A percentile compares a stretch with the other conserved stretches of the same genome.
phyloP scores from a whole-genome alignment of 2,329 filamentous ascomycete genomes.

The Fonsecaea pedrosoi region DNA sequence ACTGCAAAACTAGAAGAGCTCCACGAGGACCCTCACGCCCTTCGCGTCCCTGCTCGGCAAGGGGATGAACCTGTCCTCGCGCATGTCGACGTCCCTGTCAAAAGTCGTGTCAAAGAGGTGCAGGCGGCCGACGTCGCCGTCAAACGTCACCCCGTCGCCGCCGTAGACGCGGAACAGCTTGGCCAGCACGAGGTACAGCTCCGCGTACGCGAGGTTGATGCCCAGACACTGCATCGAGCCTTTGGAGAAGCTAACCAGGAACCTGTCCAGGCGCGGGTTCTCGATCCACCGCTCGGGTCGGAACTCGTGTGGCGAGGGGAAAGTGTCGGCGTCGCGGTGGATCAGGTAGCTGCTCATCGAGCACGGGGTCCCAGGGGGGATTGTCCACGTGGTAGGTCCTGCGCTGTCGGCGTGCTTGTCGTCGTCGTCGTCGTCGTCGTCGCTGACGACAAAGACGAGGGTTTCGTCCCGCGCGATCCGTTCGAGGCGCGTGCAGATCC shows the following conservation, averaged over 20 bases:
- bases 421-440: too few relatives aligned
- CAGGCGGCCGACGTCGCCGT: constrained; percentile 38
- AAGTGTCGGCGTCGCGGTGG: constrained; percentile 47
- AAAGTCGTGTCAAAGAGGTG: constrained; percentile 34
- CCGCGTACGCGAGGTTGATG: constrained; percentile 44
- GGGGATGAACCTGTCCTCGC: constrained; percentile 27
- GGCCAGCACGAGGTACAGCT: constrained; percentile 48
- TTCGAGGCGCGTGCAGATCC: constrained; percentile 42
- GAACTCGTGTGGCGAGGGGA: constrained; percentile 47
- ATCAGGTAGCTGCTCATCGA: constrained; percentile 49
- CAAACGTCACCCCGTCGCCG: constrained; percentile 45
- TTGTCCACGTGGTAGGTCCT: constrained; percentile 9
- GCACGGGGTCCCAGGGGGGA: constrained; percentile 41
- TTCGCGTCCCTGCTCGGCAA: constrained; percentile 26
- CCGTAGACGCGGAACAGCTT: constrained; percentile 51
- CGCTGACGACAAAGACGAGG: not conserved
- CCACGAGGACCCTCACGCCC: constrained; percentile 27
- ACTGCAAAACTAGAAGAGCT: not conserved
- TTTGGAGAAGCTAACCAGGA: constrained; percentile 49
- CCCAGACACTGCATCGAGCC: constrained; percentile 57
- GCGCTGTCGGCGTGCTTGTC: not conserved
- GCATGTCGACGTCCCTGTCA: constrained; percentile 30
- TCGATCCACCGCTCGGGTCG: constrained; percentile 49
- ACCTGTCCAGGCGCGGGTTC: constrained; percentile 41
- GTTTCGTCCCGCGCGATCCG: constrained; percentile 38